Evolutionary conservation across 164 flowering plant species (phyloP).

Genomic region (Platanus orientalis): DNA sequence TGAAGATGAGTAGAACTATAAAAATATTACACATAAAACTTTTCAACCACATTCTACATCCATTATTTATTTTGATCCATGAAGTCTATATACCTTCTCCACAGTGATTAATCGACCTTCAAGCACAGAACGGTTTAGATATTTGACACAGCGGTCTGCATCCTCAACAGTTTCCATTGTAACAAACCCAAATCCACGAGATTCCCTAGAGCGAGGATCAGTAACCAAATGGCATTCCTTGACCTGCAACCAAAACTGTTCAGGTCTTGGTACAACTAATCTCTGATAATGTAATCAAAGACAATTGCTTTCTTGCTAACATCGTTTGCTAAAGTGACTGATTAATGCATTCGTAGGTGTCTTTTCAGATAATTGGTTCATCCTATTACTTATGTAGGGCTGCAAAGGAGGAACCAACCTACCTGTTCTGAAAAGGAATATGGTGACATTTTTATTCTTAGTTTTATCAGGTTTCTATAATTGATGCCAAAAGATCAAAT

Average conservation of each 20-base stretch:
- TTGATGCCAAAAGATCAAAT: no score
- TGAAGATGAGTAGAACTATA: slow-evolving; percentile 27
- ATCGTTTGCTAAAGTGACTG: slow-evolving; percentile 16
- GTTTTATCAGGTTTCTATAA: no score
- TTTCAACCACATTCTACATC: slow-evolving; percentile 1
- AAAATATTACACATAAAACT: slow-evolving; percentile 8
- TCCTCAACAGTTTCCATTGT: slow-evolving; percentile 57
- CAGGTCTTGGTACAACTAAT: not conserved
- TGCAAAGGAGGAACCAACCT: not conserved
- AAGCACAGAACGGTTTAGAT: slow-evolving; percentile 58
- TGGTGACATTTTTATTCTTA: not conserved
- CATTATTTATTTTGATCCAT: not conserved
- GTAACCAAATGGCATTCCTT: slow-evolving; percentile 53
- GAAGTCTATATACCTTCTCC: slow-evolving; percentile 41
- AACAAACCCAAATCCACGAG: slow-evolving; percentile 74
- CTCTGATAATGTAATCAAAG: not conserved
- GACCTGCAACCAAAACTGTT: slow-evolving; percentile 32
- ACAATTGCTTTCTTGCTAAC: not conserved
- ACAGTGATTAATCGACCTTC: slow-evolving; percentile 67
- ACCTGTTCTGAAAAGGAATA: not conserved
- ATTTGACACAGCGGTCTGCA: slow-evolving; percentile 60
- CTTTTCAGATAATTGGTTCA: no score
- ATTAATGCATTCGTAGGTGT: no score
- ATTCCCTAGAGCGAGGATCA: slow-evolving; percentile 60
- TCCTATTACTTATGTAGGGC: no score